These are phyloP conservation scores for Claviceps africana DNA, from an alignment of 2,329 filamentous ascomycete genomes.

Conservation along the genomic window DNA sequence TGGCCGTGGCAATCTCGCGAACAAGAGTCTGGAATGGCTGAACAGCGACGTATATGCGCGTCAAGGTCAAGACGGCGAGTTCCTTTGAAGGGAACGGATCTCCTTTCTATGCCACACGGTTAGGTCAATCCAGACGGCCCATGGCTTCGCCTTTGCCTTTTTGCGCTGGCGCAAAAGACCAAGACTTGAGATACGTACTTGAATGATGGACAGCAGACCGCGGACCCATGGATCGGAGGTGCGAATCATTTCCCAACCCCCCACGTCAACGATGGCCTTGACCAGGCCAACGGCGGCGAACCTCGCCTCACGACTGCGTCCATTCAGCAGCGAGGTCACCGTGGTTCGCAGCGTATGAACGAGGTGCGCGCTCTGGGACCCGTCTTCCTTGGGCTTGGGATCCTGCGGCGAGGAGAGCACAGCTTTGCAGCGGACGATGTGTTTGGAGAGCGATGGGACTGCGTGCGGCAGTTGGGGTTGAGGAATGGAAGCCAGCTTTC, in stretches of 20 bases:
- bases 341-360: conserved; percentile 73
- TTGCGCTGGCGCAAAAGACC: too few species aligned
- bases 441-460: conserved; percentile 52
- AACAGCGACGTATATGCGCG: conserved; percentile 70
- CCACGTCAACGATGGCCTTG: conserved; percentile 69
- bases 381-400: conserved; percentile 44
- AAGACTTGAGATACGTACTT: conserved; percentile 29
- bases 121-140: conserved; percentile 7
- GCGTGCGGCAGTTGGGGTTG: conserved; percentile 60
- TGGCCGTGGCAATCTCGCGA: conserved; percentile 77
- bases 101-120: conserved; percentile 45
- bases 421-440: conserved; percentile 41
- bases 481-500: conserved; percentile 56
- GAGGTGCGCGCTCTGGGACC: conserved; percentile 51
- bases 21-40: conserved; percentile 72
- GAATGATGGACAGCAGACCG: conserved; percentile 59
- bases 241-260: conserved; percentile 70
- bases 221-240: conserved; percentile 62
- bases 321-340: conserved; percentile 63
- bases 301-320: conserved; percentile 57
- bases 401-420: conserved; percentile 51
- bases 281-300: conserved; percentile 66
- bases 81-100: conserved; percentile 65
- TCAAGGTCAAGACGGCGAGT: conserved; percentile 61
- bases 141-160: too few species aligned